Base-by-base conservation (phyloP, 2,329 filamentous ascomycete genomes). In the Colletotrichum orchidophilum region DNA sequence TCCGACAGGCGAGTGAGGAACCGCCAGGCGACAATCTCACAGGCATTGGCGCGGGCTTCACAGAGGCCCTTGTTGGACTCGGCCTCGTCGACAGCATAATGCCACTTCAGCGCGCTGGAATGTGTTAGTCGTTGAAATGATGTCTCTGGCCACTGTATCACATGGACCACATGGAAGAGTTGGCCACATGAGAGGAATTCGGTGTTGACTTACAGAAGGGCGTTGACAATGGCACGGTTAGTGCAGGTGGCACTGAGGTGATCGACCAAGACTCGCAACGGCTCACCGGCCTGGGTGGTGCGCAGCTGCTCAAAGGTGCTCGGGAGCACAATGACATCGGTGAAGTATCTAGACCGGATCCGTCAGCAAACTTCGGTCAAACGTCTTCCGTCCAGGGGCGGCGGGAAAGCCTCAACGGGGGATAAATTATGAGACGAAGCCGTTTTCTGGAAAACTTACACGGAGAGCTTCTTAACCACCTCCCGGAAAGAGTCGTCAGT, bases 11-110 rank as follows among this genome's bases (percentile, higher is more conserved):
- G 90, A 18, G 90, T 90, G 42, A 95, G 84, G 75, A 94, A 94
- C 49, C 93, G 88, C 92, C 93, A 95, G 46, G 93, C 93, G 15
- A 94, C 92, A 72, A 94, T 93, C 82, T 96, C 93, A 77, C 93
- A 95, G 31, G 92, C 93, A 77, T 90, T 89, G 24, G 92, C 92
- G 64, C 93, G 87, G 15, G 92, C 88, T 68, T 92, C 88, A 68
- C 90, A 89, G 35, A 95, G 82, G 4, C 90, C 90, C 49, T 70
- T 72, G 66, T 71, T 73, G 70, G 89, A 88, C 69, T 92, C 85
- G 73, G 93, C 91, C 39, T 86, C 83, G 13, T 88, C 86, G 27
- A 88, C 83, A 72, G 92, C 84, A 76, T 91, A 96, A 77, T 95
- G 92, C 85, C 92, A 94, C 77, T 92, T 93, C 33, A 95, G 83